These are phyloP conservation scores for Zasmidium cellare DNA, from an alignment of 2,329 filamentous ascomycete species.

Conservation along the genomic window DNA sequence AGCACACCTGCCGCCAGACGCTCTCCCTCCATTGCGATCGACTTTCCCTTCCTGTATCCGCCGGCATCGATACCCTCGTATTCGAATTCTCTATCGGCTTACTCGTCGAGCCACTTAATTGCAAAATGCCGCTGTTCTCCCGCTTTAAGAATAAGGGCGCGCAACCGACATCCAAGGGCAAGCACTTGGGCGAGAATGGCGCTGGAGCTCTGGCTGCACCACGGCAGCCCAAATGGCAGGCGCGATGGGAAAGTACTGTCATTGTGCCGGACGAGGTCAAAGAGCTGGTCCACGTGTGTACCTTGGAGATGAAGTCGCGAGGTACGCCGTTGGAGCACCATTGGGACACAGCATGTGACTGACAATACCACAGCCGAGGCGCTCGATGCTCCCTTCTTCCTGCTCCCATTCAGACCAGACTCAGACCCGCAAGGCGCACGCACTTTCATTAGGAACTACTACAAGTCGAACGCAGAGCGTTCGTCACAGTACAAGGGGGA, in stretches of 20 bases:
- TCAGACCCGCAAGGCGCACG: slow-evolving; percentile 90
- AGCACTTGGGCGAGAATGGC: slow-evolving; percentile 40
- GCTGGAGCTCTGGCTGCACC: slow-evolving; percentile 47
- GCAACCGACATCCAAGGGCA: slow-evolving; percentile 60
- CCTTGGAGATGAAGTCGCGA: slow-evolving; percentile 88
- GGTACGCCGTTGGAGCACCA: slow-evolving; percentile 59
- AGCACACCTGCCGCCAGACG: neutral
- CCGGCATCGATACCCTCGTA: neutral
- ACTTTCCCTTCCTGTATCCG: neutral
- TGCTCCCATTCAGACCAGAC: slow-evolving; percentile 86
- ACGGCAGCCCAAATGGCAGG: slow-evolving; percentile 74
- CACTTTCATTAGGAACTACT: slow-evolving; percentile 90
- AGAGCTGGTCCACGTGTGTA: slow-evolving; percentile 81
- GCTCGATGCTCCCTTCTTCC: slow-evolving; percentile 86
- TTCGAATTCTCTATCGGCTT: neutral
- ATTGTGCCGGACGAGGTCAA: slow-evolving; percentile 89
- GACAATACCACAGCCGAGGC: slow-evolving; percentile 52
- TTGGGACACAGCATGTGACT: neutral
- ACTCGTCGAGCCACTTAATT: neutral
- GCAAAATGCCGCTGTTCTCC: slow-evolving; percentile 58
- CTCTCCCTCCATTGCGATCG: neutral
- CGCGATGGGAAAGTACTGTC: slow-evolving; percentile 79
- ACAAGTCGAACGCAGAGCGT: slow-evolving; percentile 66
- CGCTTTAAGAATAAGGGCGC: slow-evolving; percentile 73
- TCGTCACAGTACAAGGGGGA: slow-evolving; percentile 64